Evolutionary conservation across 106 monocot genomes (phyloP), one percentile per base, ranked within the genome.

Genomic region (Apostasia ramifera): DNA sequence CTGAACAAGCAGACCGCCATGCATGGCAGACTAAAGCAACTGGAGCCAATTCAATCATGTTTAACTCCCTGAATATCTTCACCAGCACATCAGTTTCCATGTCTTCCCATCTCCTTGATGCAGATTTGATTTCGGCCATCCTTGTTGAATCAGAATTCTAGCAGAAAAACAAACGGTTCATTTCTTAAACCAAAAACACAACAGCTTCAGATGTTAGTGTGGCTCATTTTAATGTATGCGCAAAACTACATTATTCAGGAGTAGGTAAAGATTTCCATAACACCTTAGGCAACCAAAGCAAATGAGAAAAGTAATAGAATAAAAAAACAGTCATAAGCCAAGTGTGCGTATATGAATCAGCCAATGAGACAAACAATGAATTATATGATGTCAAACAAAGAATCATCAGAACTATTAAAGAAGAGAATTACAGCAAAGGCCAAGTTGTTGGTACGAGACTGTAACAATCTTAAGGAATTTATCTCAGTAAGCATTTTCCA

Each of bases 31-130:
- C 92, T 72, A 79, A 84, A 61, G 95, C 89, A 47, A 84, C 92
- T 1, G 89, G 89, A 59, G 78, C 79, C 55, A 92, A 55, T 55
- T 95, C 86, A 37, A 91, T 83, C 86, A 95, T 84, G 76, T 95
- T 92, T 14, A 95, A 66, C 53, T 80, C 79, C 74, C 86, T 88
- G 66, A 95, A 92, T 65, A 95, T 92, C 77, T 92, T 91, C 37
- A 91, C 86, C 44, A 95, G 75, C 46, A 88, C 88, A 69, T 95
- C 95, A 14, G 77, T 83, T 68, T 95, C 91, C 88, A 92, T 86
- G 38, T 91, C 91, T 60, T 91, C 95, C 95, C 91, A 95, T 77
- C 75, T 85, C 70, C 66, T 91, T 12, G 63, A 61, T 14, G 69
- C 11, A 48, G 60, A 58, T 65, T 79, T 87, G 26, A 61, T 71